Conservation (phyloP, 257 asterid genomes). For the Solanum chilense region DNA sequence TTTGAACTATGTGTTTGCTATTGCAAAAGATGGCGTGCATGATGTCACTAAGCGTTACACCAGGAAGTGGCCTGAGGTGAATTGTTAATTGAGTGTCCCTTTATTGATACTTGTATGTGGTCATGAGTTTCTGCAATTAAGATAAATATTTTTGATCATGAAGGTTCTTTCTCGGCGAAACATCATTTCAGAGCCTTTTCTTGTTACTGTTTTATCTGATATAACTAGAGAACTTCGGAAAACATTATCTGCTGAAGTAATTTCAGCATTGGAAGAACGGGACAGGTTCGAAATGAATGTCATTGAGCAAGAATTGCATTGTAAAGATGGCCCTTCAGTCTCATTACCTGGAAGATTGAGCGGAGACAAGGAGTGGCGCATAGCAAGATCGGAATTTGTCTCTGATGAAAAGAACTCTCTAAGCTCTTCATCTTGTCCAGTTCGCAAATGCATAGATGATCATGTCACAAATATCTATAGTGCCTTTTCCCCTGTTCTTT, state of each 20-base stretch:
- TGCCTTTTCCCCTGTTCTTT: conserved; percentile 48
- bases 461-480: conserved; percentile 71
- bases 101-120: background rate
- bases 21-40: conserved; percentile 78
- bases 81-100: background rate
- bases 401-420: conserved; percentile 47
- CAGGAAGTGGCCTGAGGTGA: conserved; percentile 85
- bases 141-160: conserved; percentile 1
- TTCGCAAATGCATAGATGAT: conserved; percentile 70
- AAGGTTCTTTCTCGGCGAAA: conserved; percentile 74
- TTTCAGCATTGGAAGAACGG: conserved; percentile 49
- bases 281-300: conserved; percentile 63
- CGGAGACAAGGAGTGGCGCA: conserved; percentile 80
- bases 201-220: conserved; percentile 34
- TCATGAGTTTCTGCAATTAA: background rate
- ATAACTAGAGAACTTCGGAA: conserved; percentile 52
- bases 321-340: conserved; percentile 45
- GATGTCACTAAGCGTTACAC: conserved; percentile 96
- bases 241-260: conserved; percentile 27
- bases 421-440: conserved; percentile 74
- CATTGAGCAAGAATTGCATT: conserved; percentile 49
- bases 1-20: conserved; percentile 60
- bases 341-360: conserved; percentile 92
- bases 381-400: conserved; percentile 76
- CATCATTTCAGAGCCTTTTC: conserved; percentile 50